Evolutionary conservation across 2,329 filamentous ascomycete species (phyloP).

Genomic region (Clarireedia hainanense): DNA sequence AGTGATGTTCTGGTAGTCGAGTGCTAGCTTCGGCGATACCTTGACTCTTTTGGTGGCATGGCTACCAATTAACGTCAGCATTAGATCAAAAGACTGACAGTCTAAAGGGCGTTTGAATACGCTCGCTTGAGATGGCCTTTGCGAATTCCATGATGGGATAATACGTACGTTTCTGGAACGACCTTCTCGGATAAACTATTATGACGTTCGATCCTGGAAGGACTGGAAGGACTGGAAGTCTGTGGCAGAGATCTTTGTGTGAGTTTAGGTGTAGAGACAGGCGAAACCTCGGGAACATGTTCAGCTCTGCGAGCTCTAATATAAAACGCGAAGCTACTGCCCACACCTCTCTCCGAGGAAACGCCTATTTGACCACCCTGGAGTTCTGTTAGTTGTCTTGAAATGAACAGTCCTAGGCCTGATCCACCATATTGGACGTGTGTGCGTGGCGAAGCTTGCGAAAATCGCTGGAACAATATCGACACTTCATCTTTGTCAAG

Average conservation of each 20-base stretch:
- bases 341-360: conserved; percentile 56
- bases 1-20: conserved; percentile 6
- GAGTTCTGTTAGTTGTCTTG: conserved; percentile 67
- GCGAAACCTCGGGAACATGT: neutral
- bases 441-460: conserved; percentile 66
- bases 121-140: no score
- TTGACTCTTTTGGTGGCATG: neutral
- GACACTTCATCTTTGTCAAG: conserved; percentile 65
- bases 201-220: no score
- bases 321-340: conserved; percentile 71
- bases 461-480: conserved; percentile 67
- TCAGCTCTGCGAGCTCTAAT: conserved; percentile 36
- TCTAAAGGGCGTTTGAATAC: no score
- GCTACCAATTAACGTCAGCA: neutral
- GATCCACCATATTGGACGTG: conserved; percentile 82
- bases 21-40: neutral
- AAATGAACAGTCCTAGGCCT: conserved; percentile 74
- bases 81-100: neutral
- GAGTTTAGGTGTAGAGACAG: conserved; percentile 1
- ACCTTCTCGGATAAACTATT: no score
- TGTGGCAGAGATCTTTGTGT: neutral
- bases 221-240: neutral
- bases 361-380: conserved; percentile 78
- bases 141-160: no score
- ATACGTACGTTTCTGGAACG: no score